These are phyloP conservation scores for Pyrenula massariospora DNA, from an alignment of 495 filamentous ascomycete genomes.

Conservation along the genomic window DNA sequence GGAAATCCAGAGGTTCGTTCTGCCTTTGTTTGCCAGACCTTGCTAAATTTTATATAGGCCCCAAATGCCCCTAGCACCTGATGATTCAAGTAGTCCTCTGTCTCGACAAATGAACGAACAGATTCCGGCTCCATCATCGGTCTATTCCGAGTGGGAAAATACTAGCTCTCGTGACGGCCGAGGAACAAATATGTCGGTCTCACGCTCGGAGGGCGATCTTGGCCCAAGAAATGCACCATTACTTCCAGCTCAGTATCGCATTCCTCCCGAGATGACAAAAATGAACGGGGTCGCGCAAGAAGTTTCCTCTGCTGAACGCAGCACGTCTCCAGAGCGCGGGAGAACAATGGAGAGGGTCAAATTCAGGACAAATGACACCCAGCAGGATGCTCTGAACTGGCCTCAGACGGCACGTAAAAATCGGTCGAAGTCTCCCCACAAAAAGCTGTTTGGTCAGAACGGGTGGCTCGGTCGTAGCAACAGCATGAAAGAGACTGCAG, in stretches of 20 bases:
- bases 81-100: not conserved
- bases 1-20: not conserved
- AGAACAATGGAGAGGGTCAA: not conserved
- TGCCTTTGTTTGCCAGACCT: not conserved
- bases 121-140: not conserved
- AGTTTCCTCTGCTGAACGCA: not conserved
- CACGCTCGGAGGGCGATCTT: not conserved
- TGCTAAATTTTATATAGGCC: not conserved
- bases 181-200: not conserved
- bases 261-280: not conserved
- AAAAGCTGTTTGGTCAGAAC: constrained; percentile 40
- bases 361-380: not conserved
- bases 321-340: not conserved
- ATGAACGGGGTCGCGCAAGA: not conserved
- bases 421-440: constrained; percentile 27
- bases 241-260: not conserved
- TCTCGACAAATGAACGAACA: not conserved
- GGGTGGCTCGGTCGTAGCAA: constrained; percentile 35
- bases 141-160: too few species aligned
- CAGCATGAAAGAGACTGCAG: constrained; percentile 15
- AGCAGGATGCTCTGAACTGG: constrained; percentile 1
- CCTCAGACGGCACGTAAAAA: constrained; percentile 12
- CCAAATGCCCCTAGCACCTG: not conserved
- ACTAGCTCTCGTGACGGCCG: too few species aligned
- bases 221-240: not conserved